These are phyloP conservation scores for Hymenoscyphus salicellus DNA, from an alignment of 2,329 filamentous ascomycete genomes.

Conservation along the genomic window DNA sequence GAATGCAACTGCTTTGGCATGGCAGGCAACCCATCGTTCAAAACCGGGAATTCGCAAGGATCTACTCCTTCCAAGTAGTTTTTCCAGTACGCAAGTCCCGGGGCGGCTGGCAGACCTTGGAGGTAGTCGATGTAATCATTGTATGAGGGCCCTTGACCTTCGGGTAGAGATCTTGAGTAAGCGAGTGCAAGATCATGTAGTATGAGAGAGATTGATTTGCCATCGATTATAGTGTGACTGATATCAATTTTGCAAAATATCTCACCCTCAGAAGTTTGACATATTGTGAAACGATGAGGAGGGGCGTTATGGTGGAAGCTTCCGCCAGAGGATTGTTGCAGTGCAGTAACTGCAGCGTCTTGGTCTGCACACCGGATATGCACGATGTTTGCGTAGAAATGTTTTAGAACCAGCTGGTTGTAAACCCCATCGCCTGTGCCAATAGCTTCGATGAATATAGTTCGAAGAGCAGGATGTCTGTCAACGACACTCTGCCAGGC, in stretches of 20 bases:
- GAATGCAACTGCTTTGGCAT: slow-evolving; percentile 12
- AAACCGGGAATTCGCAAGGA: slow-evolving; percentile 38
- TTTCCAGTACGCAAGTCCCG: slow-evolving; percentile 27
- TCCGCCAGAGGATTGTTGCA: background rate
- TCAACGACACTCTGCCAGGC: slow-evolving; percentile 17
- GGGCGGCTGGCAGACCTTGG: slow-evolving; percentile 24
- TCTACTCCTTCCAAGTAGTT: slow-evolving; percentile 24
- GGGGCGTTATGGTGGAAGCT: slow-evolving; percentile 29
- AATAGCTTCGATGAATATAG: slow-evolving; percentile 22
- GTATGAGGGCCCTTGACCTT: slow-evolving; percentile 34
- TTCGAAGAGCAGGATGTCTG: slow-evolving; percentile 17
- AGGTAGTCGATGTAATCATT: slow-evolving; percentile 39
- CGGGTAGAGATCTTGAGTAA: slow-evolving; percentile 23
- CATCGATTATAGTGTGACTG: slow-evolving; percentile 20
- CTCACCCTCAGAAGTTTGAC: slow-evolving; percentile 35
- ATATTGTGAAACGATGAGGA: slow-evolving; percentile 46
- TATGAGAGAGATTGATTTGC: slow-evolving; percentile 44
- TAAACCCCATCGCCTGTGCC: slow-evolving; percentile 8
- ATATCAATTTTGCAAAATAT: slow-evolving; percentile 17
- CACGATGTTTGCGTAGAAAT: background rate
- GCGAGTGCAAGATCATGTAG: slow-evolving; percentile 44
- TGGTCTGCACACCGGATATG: background rate
- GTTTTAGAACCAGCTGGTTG: slow-evolving; percentile 20
- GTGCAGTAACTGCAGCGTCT: background rate
- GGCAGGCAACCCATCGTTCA: slow-evolving; percentile 18